These are phyloP conservation scores for Solanum medicagineum DNA, from an alignment of 257 asterid species.

Conservation along the genomic window DNA sequence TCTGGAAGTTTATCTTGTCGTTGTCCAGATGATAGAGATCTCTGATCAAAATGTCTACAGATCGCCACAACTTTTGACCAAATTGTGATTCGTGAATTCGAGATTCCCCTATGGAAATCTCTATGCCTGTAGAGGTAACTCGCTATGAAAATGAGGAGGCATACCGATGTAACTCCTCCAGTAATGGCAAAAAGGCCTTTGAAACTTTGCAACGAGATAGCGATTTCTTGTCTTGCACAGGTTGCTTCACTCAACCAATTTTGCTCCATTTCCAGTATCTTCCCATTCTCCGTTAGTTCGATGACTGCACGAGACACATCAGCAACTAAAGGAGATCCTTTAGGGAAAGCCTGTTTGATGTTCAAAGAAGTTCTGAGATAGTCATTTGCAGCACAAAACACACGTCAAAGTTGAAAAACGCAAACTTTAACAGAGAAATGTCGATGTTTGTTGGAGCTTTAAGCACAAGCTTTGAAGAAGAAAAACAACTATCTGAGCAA, in stretches of 20 bases:
- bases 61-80: constrained; percentile 13
- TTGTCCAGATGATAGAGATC: constrained; percentile 2
- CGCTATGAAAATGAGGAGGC: constrained; percentile 9
- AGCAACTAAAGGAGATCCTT: neutral
- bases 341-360: neutral
- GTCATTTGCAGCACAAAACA: neutral
- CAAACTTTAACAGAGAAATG: neutral
- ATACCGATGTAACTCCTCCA: constrained; percentile 9
- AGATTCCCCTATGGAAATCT: constrained; percentile 9
- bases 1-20: neutral
- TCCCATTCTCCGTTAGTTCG: neutral
- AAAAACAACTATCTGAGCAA: neutral
- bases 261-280: neutral
- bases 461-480: neutral
- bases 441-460: neutral
- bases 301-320: neutral
- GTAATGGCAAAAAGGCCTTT: constrained; percentile 3
- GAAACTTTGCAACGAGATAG: neutral
- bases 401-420: neutral
- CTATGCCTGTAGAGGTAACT: constrained; percentile 13
- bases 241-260: neutral
- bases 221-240: neutral
- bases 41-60: constrained; percentile 20
- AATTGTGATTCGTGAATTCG: constrained; percentile 7
- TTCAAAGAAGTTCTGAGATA: neutral